Evolutionary conservation across 495 filamentous ascomycete genomes (phyloP).

Genomic region (Thermochaetoides thermophila): DNA sequence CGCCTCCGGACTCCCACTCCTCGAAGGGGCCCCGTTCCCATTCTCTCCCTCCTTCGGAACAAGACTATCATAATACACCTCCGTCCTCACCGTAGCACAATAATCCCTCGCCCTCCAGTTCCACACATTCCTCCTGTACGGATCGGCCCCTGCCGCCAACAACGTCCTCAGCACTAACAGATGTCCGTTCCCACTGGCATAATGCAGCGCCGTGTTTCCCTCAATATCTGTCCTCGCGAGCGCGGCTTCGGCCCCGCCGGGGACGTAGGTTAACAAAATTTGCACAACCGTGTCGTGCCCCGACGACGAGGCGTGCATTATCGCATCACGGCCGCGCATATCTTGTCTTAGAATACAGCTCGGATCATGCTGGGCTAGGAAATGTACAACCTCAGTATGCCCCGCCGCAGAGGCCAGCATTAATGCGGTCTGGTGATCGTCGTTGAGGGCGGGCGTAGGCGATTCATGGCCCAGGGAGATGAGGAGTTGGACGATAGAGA

Average conservation of each 20-base stretch:
- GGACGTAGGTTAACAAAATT: conserved; percentile 41
- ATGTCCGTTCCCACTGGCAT: conserved; percentile 49
- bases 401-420: conserved; percentile 44
- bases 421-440: conserved; percentile 55
- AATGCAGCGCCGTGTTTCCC: conserved; percentile 70
- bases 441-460: conserved; percentile 48
- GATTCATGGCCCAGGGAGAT: conserved; percentile 42
- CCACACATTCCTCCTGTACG: conserved; percentile 48
- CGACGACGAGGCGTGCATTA: conserved; percentile 39
- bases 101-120: conserved; percentile 62
- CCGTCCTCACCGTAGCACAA: conserved; percentile 55
- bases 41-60: conserved; percentile 25
- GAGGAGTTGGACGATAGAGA: conserved; percentile 42
- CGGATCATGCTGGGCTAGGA: conserved; percentile 33
- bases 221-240: conserved; percentile 38
- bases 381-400: conserved; percentile 45
- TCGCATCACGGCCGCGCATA: conserved; percentile 40
- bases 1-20: conserved; percentile 9
- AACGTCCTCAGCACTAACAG: conserved; percentile 58
- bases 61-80: conserved; percentile 57
- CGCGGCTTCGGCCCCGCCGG: conserved; percentile 31
- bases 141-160: conserved; percentile 47
- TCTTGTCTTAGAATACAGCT: conserved; percentile 36
- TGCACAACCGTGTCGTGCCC: conserved; percentile 46
- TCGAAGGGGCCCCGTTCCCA: conserved; percentile 6